Percentiles rank a stretch among this genome's conserved stretches.
Conservation (phyloP, 2,329 filamentous ascomycete species). For the Aspergillus oerlinghausenensis region DNA sequence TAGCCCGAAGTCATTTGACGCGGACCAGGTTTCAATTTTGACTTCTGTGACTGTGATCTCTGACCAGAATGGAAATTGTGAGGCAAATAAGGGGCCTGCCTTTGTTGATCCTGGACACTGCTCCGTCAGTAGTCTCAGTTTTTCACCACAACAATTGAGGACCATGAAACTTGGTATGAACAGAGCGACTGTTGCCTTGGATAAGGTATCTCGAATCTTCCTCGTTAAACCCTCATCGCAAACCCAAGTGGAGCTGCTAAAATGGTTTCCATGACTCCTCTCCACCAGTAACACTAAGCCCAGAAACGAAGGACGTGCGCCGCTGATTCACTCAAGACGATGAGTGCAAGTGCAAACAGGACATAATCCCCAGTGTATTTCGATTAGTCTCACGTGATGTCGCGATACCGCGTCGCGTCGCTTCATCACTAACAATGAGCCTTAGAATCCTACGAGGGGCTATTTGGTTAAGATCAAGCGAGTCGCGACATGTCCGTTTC, state of each 20-base stretch:
- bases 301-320: neutral
- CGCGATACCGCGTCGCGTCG: conserved; percentile 14
- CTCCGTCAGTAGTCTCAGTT: neutral
- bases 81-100: neutral
- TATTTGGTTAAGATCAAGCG: neutral
- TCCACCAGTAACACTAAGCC: neutral
- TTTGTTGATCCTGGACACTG: neutral
- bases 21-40: neutral
- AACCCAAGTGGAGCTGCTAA: neutral
- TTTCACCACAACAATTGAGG: neutral
- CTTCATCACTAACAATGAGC: neutral
- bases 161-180: neutral
- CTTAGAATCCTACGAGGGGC: neutral
- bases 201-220: neutral
- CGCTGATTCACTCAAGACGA: neutral
- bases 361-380: neutral
- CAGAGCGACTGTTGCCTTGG: neutral
- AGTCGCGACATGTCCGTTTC: conserved; percentile 25
- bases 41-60: neutral
- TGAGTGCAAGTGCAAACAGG: conserved; percentile 4
- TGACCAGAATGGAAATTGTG: neutral
- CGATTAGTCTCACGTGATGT: conserved; percentile 12
- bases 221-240: neutral
- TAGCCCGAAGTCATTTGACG: neutral
- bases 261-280: neutral